These are phyloP conservation scores for Lepraria neglecta DNA, from an alignment of 495 filamentous ascomycete genomes.

Conservation along the genomic window DNA sequence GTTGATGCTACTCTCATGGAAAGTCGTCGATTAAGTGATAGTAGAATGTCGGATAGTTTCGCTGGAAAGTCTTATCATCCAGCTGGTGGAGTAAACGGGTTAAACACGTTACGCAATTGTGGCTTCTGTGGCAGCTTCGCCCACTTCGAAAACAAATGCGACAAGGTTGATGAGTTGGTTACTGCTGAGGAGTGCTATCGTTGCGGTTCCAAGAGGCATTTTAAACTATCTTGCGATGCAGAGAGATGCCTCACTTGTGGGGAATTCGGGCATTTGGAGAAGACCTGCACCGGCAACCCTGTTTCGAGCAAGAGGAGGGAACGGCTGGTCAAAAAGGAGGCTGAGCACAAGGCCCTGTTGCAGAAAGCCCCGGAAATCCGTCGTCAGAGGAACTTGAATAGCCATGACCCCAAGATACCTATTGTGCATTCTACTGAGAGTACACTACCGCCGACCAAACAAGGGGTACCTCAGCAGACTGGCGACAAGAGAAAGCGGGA, in stretches of 20 bases:
- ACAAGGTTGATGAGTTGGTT: conserved; percentile 40
- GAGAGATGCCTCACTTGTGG: conserved; percentile 46
- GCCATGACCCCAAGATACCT: conserved; percentile 45
- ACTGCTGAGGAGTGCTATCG: conserved; percentile 40
- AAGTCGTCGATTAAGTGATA: too few species aligned
- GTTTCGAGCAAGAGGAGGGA: conserved; percentile 37
- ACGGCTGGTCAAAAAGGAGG: conserved; percentile 35
- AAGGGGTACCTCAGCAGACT: conserved; percentile 23
- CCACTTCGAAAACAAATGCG: conserved; percentile 45
- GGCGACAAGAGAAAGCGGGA: conserved; percentile 42
- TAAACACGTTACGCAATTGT: conserved; percentile 42
- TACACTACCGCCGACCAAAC: conserved; percentile 15
- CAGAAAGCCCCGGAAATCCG: conserved; percentile 37
- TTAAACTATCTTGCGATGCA: conserved; percentile 34
- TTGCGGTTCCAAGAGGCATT: conserved; percentile 41
- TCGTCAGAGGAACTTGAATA: conserved; percentile 40
- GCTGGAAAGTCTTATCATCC: conserved; percentile 29
- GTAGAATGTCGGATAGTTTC: too few species aligned
- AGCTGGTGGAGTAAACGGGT: conserved; percentile 42
- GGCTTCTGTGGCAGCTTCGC: conserved; percentile 43
- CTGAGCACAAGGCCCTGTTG: conserved; percentile 30
- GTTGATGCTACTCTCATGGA: conserved; percentile 19
- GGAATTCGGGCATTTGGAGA: conserved; percentile 37
- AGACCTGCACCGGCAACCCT: conserved; percentile 32
- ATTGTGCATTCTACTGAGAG: conserved; percentile 34